Percentiles rank a stretch among this genome's conserved stretches.
Conservation (phyloP, 176 grass and related monocot genomes). For the Oryza rufipogon region DNA sequence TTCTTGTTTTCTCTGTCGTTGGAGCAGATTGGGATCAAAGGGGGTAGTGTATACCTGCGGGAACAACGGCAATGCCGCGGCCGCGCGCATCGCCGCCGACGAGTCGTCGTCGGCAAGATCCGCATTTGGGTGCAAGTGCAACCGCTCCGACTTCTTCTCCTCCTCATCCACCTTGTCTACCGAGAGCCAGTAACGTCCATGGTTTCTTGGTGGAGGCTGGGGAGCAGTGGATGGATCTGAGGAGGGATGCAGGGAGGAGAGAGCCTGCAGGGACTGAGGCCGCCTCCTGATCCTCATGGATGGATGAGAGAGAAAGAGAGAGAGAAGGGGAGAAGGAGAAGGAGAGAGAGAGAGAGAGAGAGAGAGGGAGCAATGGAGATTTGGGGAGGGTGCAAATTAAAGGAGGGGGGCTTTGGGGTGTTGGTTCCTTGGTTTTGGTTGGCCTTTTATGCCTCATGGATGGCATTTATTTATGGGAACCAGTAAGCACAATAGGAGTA, state of each 20-base stretch:
- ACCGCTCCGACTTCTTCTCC: constrained; percentile 5
- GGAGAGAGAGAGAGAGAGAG: neutral
- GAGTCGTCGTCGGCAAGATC: constrained; percentile 40
- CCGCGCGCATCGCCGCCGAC: constrained; percentile 19
- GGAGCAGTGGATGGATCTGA: constrained; percentile 59
- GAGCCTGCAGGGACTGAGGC: constrained; percentile 40
- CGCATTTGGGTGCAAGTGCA: constrained; percentile 62
- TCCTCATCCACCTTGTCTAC: constrained; percentile 19
- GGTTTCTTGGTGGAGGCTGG: constrained; percentile 7
- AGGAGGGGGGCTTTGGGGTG: constrained; percentile 45
- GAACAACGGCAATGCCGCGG: constrained; percentile 39
- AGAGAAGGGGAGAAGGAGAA: neutral
- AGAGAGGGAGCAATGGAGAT: constrained; percentile 14
- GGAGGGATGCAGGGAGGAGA: constrained; percentile 4
- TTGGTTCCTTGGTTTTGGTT: constrained; percentile 47
- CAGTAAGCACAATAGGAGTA: constrained; percentile 27
- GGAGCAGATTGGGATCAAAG: constrained; percentile 26
- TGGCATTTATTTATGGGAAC: constrained; percentile 43
- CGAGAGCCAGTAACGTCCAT: neutral
- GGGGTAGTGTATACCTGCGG: constrained; percentile 18
- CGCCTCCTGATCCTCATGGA: constrained; percentile 90
- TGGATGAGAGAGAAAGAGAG: constrained; percentile 33
- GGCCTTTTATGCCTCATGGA: constrained; percentile 37
- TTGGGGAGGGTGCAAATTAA: constrained; percentile 64
- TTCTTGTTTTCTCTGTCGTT: neutral